Base-by-base conservation (phyloP, 352 stramenopile genomes). In the Phytophthora macrochlamydospora region DNA sequence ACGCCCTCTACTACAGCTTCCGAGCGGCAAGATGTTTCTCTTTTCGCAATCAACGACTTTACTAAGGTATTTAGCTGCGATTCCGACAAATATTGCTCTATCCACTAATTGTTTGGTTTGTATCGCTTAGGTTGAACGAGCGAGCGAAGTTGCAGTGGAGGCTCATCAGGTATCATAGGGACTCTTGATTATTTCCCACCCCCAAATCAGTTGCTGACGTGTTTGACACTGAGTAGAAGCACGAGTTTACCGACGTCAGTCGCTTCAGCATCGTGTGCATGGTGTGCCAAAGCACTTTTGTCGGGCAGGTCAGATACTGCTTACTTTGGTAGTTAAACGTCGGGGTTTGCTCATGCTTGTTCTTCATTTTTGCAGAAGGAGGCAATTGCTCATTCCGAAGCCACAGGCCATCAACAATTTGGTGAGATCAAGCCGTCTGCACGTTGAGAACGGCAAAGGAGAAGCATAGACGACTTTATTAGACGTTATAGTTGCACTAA, bases 31-130 rank as follows among this genome's bases (percentile, higher is more conserved):
- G 85, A 94, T 48, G 71, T 75, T 31, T 82, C 81, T 11, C 73
- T 92, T 12, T 94, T 94, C 51, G 56, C 85, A 3, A 93, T 94
- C 65, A 94, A 94, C 51, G 85, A 94, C 71, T 93, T 94, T 43
- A 53, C 69, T n/a, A 94, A 93, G 71, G 86, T 91, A 37, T 24
- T 24, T 24, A 24, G 18, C 18, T 24, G 18, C 18, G 18, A 24
- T 24, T 24, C 18, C 18, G 18, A 24, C 18, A 24, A 24, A 24
- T 24, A 24, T 24, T 24, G 18, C 0, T 24, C 18, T 24, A 24
- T 24, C 18, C 18, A 24, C 30, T 18, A 13, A 14, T 30, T 58
- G 3, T 11, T 42, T 46, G 38, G 37, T 31, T 14, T 18, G 32
- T 51, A 28, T 29, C 38, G 8, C 3, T 66, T 40, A 89, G 79